Base-by-base conservation (phyloP, 2,329 filamentous ascomycete species). In the Diaporthe citri region DNA sequence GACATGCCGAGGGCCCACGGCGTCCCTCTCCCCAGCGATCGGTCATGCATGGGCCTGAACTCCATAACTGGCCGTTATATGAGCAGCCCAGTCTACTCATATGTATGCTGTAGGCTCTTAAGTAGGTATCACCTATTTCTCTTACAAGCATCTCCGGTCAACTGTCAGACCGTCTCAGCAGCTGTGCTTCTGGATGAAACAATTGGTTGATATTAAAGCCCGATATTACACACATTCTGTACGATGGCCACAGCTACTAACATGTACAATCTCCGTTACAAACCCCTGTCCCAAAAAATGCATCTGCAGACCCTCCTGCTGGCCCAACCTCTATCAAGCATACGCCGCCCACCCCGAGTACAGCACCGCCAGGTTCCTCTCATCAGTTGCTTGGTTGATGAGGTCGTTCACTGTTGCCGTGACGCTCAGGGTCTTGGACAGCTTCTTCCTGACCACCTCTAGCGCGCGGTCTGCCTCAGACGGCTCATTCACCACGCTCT, bases 371-470 rank as follows among this genome's bases (percentile, higher is more conserved):
- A 99, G 83, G 82, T 99, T 98, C 78, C 91, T 90, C 86, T 98
- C 96, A 83, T 99, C 97, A 2, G 94, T 96, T 10, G 97, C 96
- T 85, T 97, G 94, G 82, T 98, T 97, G 78, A 99, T 99, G 77
- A 99, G 85, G 82, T 99, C 97, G 81, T 98, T 98, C 72, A 99
- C 97, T 20, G 95, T 98, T 4, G 97, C 97, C 73, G 94, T 94
- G 25, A 98, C 96, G 82, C 96, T 99, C 82, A 99, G 84, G 3
- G 94, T 96, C 88, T 98, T 98, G 77, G 93, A 94, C 78, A 99
- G 84, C 86, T 99, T 99, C 90, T 98, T 98, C 82, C 94, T 92
- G 74, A 99, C 97, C 31, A 98, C 94, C 74, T 95, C 95, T 73
- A 99, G 87, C 1, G 97, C 97, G 74, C 97, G 89, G 77, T 98